Percentiles rank a stretch among this genome's conserved stretches.
These are phyloP conservation scores for Arctium minus DNA, from an alignment of 129 eudicot species.

Conservation along the genomic window DNA sequence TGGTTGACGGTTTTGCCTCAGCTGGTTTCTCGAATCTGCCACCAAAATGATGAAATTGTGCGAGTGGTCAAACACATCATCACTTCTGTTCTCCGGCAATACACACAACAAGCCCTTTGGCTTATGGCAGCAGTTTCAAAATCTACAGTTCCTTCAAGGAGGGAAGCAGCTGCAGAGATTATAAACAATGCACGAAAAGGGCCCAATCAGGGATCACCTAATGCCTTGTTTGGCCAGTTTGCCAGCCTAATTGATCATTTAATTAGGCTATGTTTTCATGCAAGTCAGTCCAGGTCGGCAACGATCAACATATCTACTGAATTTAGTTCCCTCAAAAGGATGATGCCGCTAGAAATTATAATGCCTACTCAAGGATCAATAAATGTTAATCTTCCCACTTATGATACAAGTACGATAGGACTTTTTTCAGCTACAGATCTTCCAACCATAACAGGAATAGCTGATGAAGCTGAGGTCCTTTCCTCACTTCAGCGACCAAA, in stretches of 20 bases:
- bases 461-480: conserved; percentile 98
- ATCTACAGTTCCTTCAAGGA: conserved; percentile 85
- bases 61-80: conserved; percentile 73
- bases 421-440: conserved; percentile 70
- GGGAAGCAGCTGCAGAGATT: conserved; percentile 95
- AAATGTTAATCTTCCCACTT: conserved; percentile 73
- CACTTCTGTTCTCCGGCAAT: conserved; percentile 77
- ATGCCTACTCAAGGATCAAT: conserved; percentile 94
- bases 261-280: conserved; percentile 85
- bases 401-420: conserved; percentile 50
- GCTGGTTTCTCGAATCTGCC: conserved; percentile 95
- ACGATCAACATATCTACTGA: conserved; percentile 83
- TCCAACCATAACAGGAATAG: conserved; percentile 89
- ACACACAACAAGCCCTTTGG: conserved; percentile 97
- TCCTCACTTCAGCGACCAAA: conserved; percentile 97
- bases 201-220: conserved; percentile 51
- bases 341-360: conserved; percentile 90
- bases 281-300: conserved; percentile 74
- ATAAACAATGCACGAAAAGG: conserved; percentile 80
- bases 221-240: conserved; percentile 76
- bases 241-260: conserved; percentile 86
- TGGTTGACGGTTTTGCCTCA: conserved; percentile 98
- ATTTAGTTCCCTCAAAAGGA: conserved; percentile 92
- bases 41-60: conserved; percentile 86
- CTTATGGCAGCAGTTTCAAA: conserved; percentile 98